phyloP scores from a whole-genome alignment of 139 green algal species.

The Picochlorum sp. region DNA sequence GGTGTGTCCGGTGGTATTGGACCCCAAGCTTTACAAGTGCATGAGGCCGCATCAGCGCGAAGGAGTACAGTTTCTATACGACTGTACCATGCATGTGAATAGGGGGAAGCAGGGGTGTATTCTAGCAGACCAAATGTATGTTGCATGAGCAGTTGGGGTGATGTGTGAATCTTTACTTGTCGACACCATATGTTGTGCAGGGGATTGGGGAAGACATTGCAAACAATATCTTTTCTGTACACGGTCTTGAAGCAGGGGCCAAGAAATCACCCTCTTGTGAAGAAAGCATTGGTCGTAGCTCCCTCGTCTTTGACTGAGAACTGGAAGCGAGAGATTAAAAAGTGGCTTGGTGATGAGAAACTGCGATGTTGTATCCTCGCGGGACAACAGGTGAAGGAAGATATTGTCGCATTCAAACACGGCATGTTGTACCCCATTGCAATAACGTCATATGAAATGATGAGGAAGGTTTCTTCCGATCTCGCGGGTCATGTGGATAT shows the following conservation, averaged over 20 bases:
- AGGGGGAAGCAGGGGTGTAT: conserved; percentile 21
- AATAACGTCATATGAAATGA: conserved; percentile 40
- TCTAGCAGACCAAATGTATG: conserved; percentile 56
- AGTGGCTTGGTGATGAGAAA: conserved; percentile 75
- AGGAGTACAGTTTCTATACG: conserved; percentile 72
- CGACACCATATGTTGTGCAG: conserved; percentile 26
- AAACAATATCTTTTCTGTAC: conserved; percentile 57
- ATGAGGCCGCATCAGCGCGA: conserved; percentile 45
- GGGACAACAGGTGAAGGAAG: conserved; percentile 22
- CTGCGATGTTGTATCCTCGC: conserved; percentile 40
- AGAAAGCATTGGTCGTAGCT: conserved; percentile 60
- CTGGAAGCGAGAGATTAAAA: conserved; percentile 65
- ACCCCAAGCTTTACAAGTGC: conserved; percentile 49
- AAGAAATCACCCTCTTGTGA: conserved; percentile 20
- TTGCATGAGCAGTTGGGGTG: too few species aligned
- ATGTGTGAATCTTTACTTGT: too few species aligned
- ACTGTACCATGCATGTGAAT: conserved; percentile 18
- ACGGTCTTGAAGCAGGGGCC: conserved; percentile 42
- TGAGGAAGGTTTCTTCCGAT: conserved; percentile 42
- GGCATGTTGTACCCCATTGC: conserved; percentile 18
- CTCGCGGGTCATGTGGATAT: conserved; percentile 52
- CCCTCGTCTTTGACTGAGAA: conserved; percentile 66
- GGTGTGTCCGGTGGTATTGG: conserved; percentile 48
- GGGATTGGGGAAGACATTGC: conserved; percentile 33
- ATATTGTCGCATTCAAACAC: conserved; percentile 32